phyloP scores from a whole-genome alignment of 2,329 filamentous ascomycete species.

The Microcyclosporella mali region DNA sequence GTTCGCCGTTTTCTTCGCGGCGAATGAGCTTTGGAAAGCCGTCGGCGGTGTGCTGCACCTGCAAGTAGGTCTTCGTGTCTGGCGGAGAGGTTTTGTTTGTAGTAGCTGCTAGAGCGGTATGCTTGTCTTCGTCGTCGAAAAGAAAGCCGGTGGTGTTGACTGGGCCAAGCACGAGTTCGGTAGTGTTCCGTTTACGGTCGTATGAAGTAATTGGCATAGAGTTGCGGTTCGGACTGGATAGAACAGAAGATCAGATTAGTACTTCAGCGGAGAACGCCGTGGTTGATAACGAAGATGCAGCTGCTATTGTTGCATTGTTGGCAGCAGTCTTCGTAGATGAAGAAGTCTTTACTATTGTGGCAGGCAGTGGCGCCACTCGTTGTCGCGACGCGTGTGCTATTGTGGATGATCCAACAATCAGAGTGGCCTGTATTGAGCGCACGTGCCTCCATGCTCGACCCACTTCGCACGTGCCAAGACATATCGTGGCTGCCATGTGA shows the following conservation, averaged over 20 bases:
- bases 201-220: constrained; percentile 82
- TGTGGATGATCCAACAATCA: constrained; percentile 6
- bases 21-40: constrained; percentile 79
- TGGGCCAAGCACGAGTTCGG: constrained; percentile 59
- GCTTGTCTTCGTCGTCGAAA: constrained; percentile 60
- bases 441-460: background rate
- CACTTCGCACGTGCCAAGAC: constrained; percentile 10
- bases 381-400: background rate
- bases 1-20: constrained; percentile 48
- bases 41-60: constrained; percentile 69
- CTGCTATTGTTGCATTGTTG: constrained; percentile 10
- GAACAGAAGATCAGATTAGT: constrained; percentile 21
- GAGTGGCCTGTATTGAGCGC: background rate
- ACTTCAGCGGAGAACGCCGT: background rate
- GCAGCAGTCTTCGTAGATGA: constrained; percentile 4
- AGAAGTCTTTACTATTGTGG: constrained; percentile 10
- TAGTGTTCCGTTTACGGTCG: constrained; percentile 58
- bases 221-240: constrained; percentile 70
- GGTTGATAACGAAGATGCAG: constrained; percentile 8
- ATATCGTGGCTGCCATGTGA: constrained; percentile 4
- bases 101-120: constrained; percentile 34
- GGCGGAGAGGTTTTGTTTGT: constrained; percentile 47
- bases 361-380: background rate
- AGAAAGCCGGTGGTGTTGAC: constrained; percentile 80
- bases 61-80: constrained; percentile 63